Evolutionary conservation across 2,329 filamentous ascomycete species (phyloP).

Genomic region (Phialophora expanda): DNA sequence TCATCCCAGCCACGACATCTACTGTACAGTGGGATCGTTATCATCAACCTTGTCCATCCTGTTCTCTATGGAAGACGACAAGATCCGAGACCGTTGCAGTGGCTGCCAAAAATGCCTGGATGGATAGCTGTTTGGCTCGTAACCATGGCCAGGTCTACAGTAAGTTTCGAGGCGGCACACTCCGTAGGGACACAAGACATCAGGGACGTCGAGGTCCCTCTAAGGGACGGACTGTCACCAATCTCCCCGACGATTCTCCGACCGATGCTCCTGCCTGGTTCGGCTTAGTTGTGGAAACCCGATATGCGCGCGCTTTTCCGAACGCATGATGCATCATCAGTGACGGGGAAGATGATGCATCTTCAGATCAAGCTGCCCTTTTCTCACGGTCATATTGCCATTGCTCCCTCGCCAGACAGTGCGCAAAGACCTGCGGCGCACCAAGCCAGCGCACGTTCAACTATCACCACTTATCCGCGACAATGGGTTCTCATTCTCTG

Average conservation of each 20-base stretch:
- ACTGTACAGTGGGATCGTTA: too few species aligned
- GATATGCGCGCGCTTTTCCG: background rate
- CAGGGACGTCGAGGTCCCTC: background rate
- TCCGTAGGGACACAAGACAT: too few species aligned
- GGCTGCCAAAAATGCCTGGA: too few species aligned
- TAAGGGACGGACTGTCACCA: background rate
- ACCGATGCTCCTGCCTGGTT: background rate
- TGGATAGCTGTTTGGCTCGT: too few species aligned
- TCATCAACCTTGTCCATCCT: background rate
- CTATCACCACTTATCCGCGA: background rate
- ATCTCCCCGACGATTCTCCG: background rate
- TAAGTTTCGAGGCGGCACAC: too few species aligned
- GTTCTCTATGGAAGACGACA: background rate
- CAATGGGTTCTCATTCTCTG: constrained; percentile 2
- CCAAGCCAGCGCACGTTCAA: background rate
- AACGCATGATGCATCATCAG: constrained; percentile 4
- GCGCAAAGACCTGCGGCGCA: background rate
- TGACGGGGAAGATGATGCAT: background rate
- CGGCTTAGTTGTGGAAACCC: background rate
- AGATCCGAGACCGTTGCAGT: background rate
- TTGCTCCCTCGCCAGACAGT: background rate
- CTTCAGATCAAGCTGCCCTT: background rate
- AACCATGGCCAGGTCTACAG: background rate
- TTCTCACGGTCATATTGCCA: background rate
- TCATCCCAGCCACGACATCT: background rate